Conservation (phyloP, 1,139 yeast species). For the Hemisphaericaspora xylofermentans region DNA sequence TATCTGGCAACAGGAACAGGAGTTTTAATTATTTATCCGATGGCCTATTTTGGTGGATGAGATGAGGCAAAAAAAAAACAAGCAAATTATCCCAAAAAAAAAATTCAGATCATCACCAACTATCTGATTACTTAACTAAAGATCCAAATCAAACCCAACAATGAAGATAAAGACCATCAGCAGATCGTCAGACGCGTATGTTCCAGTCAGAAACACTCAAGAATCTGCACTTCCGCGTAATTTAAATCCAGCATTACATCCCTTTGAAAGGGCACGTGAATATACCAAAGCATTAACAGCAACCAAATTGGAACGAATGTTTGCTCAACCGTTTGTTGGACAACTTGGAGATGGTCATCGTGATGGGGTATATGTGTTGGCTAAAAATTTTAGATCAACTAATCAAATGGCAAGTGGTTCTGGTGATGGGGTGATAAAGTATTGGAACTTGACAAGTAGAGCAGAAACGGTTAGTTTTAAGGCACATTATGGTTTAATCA, state of each 20-base stretch:
- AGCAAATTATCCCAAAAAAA: background rate
- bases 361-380: constrained; percentile 91
- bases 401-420: constrained; percentile 86
- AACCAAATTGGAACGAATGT: constrained; percentile 91
- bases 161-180: constrained; percentile 90
- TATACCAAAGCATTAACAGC: constrained; percentile 94
- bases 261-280: constrained; percentile 95
- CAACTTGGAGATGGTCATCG: constrained; percentile 94
- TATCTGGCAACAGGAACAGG: too few species aligned
- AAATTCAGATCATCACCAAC: background rate
- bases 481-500: constrained; percentile 90
- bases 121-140: background rate
- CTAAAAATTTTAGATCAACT: constrained; percentile 70
- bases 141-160: background rate
- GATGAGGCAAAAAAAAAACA: background rate
- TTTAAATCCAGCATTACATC: constrained; percentile 91
- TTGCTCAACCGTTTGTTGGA: constrained; percentile 96
- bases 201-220: constrained; percentile 89
- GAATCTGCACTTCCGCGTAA: constrained; percentile 86
- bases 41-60: too few species aligned
- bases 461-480: constrained; percentile 73
- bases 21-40: too few species aligned
- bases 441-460: constrained; percentile 82
- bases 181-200: constrained; percentile 85
- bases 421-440: constrained; percentile 92